phyloP scores from a whole-genome alignment of 495 filamentous ascomycete genomes.

The Penicillium flavigenum region DNA sequence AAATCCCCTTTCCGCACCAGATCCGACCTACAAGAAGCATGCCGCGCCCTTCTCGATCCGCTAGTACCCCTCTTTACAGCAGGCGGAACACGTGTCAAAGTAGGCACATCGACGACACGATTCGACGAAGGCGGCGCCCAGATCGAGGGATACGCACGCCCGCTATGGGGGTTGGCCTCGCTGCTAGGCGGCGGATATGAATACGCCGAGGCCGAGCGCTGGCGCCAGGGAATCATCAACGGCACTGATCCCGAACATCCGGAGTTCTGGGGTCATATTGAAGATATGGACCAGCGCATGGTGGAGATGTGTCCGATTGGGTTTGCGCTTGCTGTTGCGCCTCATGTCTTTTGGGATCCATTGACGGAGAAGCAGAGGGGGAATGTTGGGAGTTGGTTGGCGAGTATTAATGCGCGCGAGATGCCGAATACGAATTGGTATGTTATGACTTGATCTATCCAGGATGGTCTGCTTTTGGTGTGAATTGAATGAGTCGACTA shows the following conservation, averaged over 20 bases:
- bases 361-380: conserved; percentile 56
- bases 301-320: conserved; percentile 78
- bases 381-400: conserved; percentile 67
- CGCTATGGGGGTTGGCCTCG: conserved; percentile 71
- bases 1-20: conserved; percentile 39
- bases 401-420: conserved; percentile 71
- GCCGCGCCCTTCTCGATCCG: conserved; percentile 60
- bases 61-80: conserved; percentile 64
- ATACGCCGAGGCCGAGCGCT: conserved; percentile 61
- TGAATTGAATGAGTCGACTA: not conserved
- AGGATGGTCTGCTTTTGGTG: not conserved
- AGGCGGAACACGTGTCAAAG: conserved; percentile 53
- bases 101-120: conserved; percentile 64
- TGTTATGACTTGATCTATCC: conserved; percentile 10
- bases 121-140: conserved; percentile 76
- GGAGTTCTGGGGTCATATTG: conserved; percentile 73
- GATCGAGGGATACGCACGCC: conserved; percentile 72
- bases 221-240: conserved; percentile 63
- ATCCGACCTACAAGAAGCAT: conserved; percentile 56
- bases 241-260: conserved; percentile 64
- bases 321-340: conserved; percentile 62
- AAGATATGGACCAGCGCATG: conserved; percentile 78
- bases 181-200: conserved; percentile 63
- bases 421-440: conserved; percentile 62
- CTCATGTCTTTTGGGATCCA: conserved; percentile 63